Base-by-base conservation (phyloP, 148 eudicot genomes). In the Persicaria tinctoria region DNA sequence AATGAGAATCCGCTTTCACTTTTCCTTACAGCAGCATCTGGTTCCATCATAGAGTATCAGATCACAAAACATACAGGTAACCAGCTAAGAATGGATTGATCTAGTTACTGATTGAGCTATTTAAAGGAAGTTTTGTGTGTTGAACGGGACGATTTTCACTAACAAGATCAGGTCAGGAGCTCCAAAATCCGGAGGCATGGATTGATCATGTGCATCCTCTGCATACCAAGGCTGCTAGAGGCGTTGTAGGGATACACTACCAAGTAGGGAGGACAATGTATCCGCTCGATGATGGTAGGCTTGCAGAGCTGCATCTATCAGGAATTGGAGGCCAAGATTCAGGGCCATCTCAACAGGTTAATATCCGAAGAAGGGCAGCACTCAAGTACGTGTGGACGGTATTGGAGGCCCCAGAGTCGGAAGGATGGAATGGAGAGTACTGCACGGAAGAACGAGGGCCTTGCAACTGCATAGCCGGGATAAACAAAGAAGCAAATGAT, bases 341-440 rank as follows among this genome's bases (percentile, higher is more conserved):
- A 6, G 93, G 96, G 47, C 93, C 96, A 13, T 51, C 68, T 49
- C 47, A 84, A 53, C 89, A 74, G 32, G 51, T 78, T 2, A 85
- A 51, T 72, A 71, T 44, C 74, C 81, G 92, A 16, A 83, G 92
- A 82, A 89, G 82, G 78, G 71, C 81, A 46, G 27, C 84, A 11
- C 63, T 51, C 13, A 91, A 87, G 74, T 86, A 89, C 55, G 79
- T 84, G 14, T 93, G 98, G 98, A 84, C 98, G 8, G 68, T 87
- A 68, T 49, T 87, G 51, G 98, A 93, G 57, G 83, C 89, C 44
- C 98, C 98, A 0, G 96, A 93, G 80, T 81, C 84, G 20, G 98
- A 93, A 88, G 98, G 98, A 55, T 93, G 98, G 98, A 93, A 93
- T 75, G 89, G 88, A 46, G 92, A 87, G 78, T 93, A 93, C 74